Base-by-base conservation (phyloP, 306 rosid genomes). In the Prunus davidiana region DNA sequence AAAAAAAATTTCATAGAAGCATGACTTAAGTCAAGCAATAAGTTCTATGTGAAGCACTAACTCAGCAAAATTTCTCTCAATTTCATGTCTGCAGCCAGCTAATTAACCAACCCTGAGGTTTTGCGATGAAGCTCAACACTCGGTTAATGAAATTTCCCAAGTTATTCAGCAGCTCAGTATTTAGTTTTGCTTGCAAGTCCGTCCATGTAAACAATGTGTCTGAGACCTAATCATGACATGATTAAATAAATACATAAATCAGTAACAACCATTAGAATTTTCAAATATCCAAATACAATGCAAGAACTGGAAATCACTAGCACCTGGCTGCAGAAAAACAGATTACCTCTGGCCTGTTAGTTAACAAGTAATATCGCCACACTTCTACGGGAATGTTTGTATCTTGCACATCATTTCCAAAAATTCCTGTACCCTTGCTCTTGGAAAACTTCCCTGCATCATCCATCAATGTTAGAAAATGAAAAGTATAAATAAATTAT, bases 321-420 rank as follows among this genome's bases (percentile, higher is more conserved):
- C 69, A 67, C 65, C 30, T 46, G 52, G 68, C 41, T 38, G 52
- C 72, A 76, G 52, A 18, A 61, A 78, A 20, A 13, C 69, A 80
- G 75, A 52, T 83, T 79, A 84, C 94, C 88, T 91, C 97, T 0
- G 94, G 97, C 79, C 94, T 86, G 72, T 91, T 91, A 63, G 87
- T 86, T 41, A 91, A 90, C 86, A 91, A 80, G 83, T 91, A 91
- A 81, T 89, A 89, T 60, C 97, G 73, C 97, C 94, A 89, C 34
- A 87, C 97, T 88, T 89, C 97, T 50, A 82, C 81, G 0, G 94
- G 97, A 83, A 91, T 86, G 68, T 79, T 76, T 66, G 92, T 87
- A 64, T 88, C 94, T 83, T 89, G 86, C 1, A 78, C 92, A 82
- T 87, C 94, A 69, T 89, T 91, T 64, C 94, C 92, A 75, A 89